Base-by-base conservation (phyloP, 768 basidiomycete species). In the Pholiota microspora region DNA sequence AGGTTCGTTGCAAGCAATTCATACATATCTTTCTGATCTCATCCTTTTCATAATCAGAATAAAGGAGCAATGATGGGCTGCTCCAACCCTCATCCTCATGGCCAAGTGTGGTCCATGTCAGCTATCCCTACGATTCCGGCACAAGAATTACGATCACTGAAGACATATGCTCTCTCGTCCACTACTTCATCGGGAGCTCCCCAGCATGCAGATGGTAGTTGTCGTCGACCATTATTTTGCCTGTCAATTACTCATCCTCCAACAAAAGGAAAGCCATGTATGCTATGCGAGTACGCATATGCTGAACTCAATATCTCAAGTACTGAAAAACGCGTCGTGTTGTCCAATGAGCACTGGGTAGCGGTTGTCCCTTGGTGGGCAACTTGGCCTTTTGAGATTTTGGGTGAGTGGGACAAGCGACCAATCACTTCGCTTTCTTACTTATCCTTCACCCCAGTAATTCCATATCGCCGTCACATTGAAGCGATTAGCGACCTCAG, bases 341-440 rank as follows among this genome's bases (percentile, higher is more conserved):
- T 85, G 29, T 73, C 78, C 66, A 90, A 91, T 62, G 80, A 83
- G 15, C 79, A 88, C 63, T 97, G 92, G 82, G 77, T 89, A 2
- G 92, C 87, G 0, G 64, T 96, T 1, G 93, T 95, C 2, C 94
- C 94, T 2, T 96, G 92, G 87, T 97, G 94, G 94, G 94, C 94
- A 5, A 82, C 83, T 28, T 97, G 94, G 94, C 94, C 94, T 0
- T 97, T 86, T 65, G 94, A 97, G 29, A 51, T 29, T 24, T 38
- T 51, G 40, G 51, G 51, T 44, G 32, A 68, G 77, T 87, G 15
- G 6, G 6, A 31, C 29, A 6, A 12, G n/a, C n/a, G n/a, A n/a
- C 71, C 95, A 62, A 66, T 89, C 88, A 27, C 18, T 6, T 16
- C 12, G 4, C 28, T 5, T 7, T 28, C 16, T 25, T 13, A 45